Evolutionary conservation across 148 eudicot genomes (phyloP), one percentile per base, ranked within the genome.

Genomic region (Vaccinium corymbosum): DNA sequence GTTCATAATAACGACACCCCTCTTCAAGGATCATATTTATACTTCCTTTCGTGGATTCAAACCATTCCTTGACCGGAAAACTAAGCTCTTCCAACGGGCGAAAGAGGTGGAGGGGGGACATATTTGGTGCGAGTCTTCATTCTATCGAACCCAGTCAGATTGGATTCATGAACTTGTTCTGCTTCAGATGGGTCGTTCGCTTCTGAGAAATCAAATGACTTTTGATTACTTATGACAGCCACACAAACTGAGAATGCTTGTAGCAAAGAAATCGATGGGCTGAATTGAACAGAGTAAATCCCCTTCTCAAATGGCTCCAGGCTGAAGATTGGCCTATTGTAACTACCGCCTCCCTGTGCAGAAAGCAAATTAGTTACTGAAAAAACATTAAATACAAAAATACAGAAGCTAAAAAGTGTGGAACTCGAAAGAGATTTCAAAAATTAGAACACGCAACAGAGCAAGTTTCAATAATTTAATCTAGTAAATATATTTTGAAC

Each of bases 11-110:
- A 19, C 4, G 19, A 75, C 62, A 57, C 62, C 20, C 87, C 87
- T 82, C 82, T 86, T 82, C 32, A 82, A 86, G 84, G 87, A 70
- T 9, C 46, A 82, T 48, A 86, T 64, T 71, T 70, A 53, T 62
- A 73, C 50, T 32, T 76, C 25, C 53, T n/a, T 82, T 64, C 49
- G 78, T 48, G 56, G 20, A 49, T 48, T 3, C 66, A 73, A 4
- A 81, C 51, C 50, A 51, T 59, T 22, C 53, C 76, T 79, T 38
- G 71, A 27, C 20, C 22, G 61, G 48, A 66, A 42, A 42, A 55
- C 82, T 86, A 95, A 80, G 90, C 94, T 86, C 97, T 93, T 72
- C 98, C 94, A 83, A 87, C 95, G 13, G 98, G 97, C 46, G 97
- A 94, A 15, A 87, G 83, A 32, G 95, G 97, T 22, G 94, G 98